Percentiles rank a stretch among this genome's conserved stretches.
These are phyloP conservation scores for Globisporangium nunn DNA, from an alignment of 352 stramenopile species.

Conservation along the genomic window DNA sequence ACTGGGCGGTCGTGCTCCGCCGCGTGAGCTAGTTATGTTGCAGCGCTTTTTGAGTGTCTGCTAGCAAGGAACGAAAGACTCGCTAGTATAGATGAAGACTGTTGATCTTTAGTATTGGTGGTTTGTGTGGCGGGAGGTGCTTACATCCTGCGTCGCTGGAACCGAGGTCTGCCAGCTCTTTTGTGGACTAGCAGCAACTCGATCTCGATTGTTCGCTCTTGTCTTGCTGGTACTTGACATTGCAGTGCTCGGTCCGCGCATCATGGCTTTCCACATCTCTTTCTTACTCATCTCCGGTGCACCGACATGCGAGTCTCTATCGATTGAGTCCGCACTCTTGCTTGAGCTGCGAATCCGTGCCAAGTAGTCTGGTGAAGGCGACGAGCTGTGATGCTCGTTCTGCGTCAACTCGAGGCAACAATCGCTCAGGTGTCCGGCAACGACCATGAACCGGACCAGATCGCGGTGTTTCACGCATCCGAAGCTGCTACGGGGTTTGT, in stretches of 20 bases:
- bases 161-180: not conserved
- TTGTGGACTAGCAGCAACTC: no score
- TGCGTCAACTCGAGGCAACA: conserved; percentile 19
- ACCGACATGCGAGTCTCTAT: not conserved
- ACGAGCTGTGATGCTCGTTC: not conserved
- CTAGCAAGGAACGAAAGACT: not conserved
- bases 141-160: not conserved
- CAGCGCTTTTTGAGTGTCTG: not conserved
- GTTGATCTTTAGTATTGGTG: not conserved
- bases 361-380: conserved; percentile 28
- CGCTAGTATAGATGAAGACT: conserved; percentile 1
- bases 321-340: not conserved
- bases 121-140: not conserved
- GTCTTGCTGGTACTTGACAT: not conserved
- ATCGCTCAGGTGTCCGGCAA: conserved; percentile 33
- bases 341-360: conserved; percentile 1
- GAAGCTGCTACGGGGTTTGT: conserved; percentile 19
- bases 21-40: conserved; percentile 15
- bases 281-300: conserved; percentile 2
- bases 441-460: conserved; percentile 37
- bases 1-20: conserved; percentile 79
- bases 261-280: conserved; percentile 33
- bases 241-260: conserved; percentile 8
- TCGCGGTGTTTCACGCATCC: conserved; percentile 30
- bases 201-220: not conserved